Evolutionary conservation across 805 yeast genomes (phyloP), one percentile per base, ranked within the genome.

Genomic region (Pichia californica): DNA sequence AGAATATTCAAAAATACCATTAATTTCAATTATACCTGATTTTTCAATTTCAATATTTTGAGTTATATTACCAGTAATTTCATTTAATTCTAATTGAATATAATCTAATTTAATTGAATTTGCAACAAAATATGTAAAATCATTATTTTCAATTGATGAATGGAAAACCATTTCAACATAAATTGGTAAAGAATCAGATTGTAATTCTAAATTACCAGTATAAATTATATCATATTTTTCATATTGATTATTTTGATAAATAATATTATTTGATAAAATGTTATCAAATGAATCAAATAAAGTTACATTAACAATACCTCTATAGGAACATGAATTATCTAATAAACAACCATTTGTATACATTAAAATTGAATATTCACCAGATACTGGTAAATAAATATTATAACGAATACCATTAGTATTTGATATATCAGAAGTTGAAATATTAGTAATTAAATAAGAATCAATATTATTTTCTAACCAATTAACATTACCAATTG

Each of bases 291-390:
- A 71, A 31, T 75, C 74, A 49, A 62, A 67, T 2, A 89, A 67
- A 0, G 94, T 73, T 0, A 82, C 96, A 53, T 86, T 86, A 4
- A 86, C 91, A 21, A 77, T 73, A 10, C 95, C 91, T 57, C 99
- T 74, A 18, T 65, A 46, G 19, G 58, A 52, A 63, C 99, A 93
- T 0, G 93, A 73, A 39, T 66, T 62, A 57, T 85, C 95, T 4
- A 53, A 58, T 1, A 60, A 41, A 65, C 99, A 93, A 0, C 98
- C 98, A 0, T 96, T 96, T 0, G 99, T 93, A 53, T 77, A 82
- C 39, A 89, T 53, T 41, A 77, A 67, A 20, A 93, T 69, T 0
- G 86, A 68, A 60, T 88, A 93, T 46, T 78, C 70, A 9, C 97
- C 97, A 0, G 86, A 69, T 49, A 77, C 73, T 0, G 83, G 68